A percentile compares a stretch with the other conserved stretches of the same genome.
These are phyloP conservation scores for Gymnopus androsaceus DNA, from an alignment of 1,284 basidiomycete genomes.

Conservation along the genomic window DNA sequence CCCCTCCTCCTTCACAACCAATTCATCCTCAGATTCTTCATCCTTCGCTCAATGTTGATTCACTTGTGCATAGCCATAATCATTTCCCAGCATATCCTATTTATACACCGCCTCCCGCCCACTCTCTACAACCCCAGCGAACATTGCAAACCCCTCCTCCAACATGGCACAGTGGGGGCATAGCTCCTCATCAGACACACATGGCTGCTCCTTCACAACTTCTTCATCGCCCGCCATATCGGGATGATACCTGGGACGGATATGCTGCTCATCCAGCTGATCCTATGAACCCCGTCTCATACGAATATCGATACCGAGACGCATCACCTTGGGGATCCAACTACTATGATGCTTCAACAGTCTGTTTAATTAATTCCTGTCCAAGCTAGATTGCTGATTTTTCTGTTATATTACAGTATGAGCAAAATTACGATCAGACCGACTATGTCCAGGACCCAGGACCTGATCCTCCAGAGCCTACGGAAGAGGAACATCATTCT, in stretches of 20 bases:
- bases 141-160: constrained; percentile 49
- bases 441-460: constrained; percentile 45
- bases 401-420: constrained; percentile 31
- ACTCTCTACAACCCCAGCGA: constrained; percentile 22
- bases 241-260: constrained; percentile 51
- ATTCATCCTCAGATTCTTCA: constrained; percentile 35
- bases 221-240: constrained; percentile 49
- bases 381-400: background rate
- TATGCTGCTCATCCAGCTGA: constrained; percentile 47
- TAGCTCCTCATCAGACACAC: constrained; percentile 68
- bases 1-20: constrained; percentile 18
- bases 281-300: constrained; percentile 44
- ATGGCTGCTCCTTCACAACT: constrained; percentile 49
- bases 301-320: constrained; percentile 61
- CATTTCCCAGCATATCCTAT: constrained; percentile 51
- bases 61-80: constrained; percentile 35
- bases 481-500: constrained; percentile 16
- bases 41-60: constrained; percentile 32
- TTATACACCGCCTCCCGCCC: constrained; percentile 39
- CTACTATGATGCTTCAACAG: constrained; percentile 60
- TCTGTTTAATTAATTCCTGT: constrained; percentile 19
- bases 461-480: constrained; percentile 16
- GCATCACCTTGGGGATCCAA: constrained; percentile 55
- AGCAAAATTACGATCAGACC: constrained; percentile 39
- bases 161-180: constrained; percentile 62